phyloP scores from a whole-genome alignment of 2,329 filamentous ascomycete genomes.

The Chrysoporthe deuterocubensis region DNA sequence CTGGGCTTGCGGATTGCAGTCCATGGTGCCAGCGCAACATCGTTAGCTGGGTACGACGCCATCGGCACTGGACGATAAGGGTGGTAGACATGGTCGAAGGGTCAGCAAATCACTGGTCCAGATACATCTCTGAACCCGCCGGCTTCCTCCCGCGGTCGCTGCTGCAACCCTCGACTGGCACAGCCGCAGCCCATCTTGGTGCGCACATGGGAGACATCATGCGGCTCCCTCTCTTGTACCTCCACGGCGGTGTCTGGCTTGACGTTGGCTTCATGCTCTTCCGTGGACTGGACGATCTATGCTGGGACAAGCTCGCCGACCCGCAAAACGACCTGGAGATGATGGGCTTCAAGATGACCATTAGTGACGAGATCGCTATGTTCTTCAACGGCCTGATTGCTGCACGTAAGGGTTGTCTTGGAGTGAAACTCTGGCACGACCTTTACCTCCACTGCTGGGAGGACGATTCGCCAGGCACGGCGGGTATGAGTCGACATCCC shows the following conservation, averaged over 20 bases:
- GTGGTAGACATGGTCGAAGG: conserved; percentile 40
- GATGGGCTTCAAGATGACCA: conserved; percentile 40
- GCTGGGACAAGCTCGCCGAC: conserved; percentile 40
- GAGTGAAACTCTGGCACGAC: conserved; percentile 49
- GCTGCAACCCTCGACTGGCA: not conserved
- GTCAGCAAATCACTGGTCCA: conserved; percentile 35
- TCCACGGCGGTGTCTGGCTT: conserved; percentile 44
- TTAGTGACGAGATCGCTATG: conserved; percentile 16
- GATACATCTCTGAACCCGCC: conserved; percentile 31
- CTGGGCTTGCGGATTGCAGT: conserved; percentile 42
- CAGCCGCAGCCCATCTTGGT: conserved; percentile 24
- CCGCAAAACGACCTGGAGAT: conserved; percentile 37
- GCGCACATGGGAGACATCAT: conserved; percentile 49
- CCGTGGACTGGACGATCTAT: conserved; percentile 40
- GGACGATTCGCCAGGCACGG: conserved; percentile 31
- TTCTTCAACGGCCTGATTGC: conserved; percentile 36
- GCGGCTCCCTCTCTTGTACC: conserved; percentile 42
- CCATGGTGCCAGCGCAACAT: conserved; percentile 44
- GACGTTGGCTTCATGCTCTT: conserved; percentile 43
- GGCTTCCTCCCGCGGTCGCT: not conserved
- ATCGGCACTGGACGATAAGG: conserved; percentile 46
- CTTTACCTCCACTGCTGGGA: conserved; percentile 44
- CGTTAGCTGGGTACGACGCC: conserved; percentile 47
- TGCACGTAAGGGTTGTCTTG: conserved; percentile 44
- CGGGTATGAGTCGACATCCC: conserved; percentile 37